phyloP scores from a whole-genome alignment of 345 rosid species.

The Mangifera indica region DNA sequence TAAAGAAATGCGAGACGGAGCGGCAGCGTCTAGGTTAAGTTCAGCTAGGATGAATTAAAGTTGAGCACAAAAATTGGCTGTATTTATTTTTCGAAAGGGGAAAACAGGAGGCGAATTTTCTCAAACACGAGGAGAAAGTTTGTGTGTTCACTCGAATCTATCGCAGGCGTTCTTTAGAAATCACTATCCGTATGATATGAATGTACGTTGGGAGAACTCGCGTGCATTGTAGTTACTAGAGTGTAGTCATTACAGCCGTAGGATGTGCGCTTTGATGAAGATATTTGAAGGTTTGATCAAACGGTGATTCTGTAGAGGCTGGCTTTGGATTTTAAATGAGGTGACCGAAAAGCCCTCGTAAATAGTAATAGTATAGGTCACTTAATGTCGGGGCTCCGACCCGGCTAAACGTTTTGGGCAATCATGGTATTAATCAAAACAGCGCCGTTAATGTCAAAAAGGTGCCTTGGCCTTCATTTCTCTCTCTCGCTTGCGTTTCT shows the following conservation, averaged over 20 bases:
- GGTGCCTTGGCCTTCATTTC: not conserved
- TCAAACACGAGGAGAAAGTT: not conserved
- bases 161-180: not conserved
- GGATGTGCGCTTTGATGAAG: not conserved
- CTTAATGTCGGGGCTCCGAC: not conserved
- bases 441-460: not conserved
- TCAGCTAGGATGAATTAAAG: not conserved
- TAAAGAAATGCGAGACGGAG: not conserved
- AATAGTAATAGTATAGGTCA: too few species aligned
- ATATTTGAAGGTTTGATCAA: not conserved
- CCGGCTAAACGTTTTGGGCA: not conserved
- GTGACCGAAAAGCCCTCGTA: not conserved
- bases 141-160: slow-evolving; percentile 3
- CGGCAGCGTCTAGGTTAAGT: not conserved
- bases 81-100: not conserved
- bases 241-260: not conserved
- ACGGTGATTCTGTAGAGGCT: not conserved
- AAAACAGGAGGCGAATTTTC: too few species aligned
- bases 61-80: not conserved
- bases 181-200: not conserved
- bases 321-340: not conserved
- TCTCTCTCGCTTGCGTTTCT: not conserved
- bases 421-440: not conserved
- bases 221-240: too few species aligned
- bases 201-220: not conserved